A percentile compares a stretch with the other conserved stretches of the same genome.
Evolutionary conservation across 2,329 filamentous ascomycete species (phyloP).

Genomic region (Sphaerulina musiva): DNA sequence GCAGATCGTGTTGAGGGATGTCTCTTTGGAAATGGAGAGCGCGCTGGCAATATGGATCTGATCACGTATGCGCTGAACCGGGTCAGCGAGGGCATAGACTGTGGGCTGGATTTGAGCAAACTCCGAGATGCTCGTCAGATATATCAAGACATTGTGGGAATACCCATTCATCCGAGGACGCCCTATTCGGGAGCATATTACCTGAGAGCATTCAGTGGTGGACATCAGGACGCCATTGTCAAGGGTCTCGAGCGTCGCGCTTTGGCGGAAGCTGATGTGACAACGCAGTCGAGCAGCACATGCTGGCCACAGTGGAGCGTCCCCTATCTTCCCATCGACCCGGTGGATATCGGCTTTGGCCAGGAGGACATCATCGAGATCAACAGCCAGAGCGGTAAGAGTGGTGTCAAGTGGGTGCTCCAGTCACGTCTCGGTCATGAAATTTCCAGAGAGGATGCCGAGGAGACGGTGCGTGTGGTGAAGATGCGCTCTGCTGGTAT

Average conservation of each 20-base stretch:
- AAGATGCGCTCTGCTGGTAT: too few relatives aligned
- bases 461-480: too few relatives aligned
- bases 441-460: neutral
- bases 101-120: slow-evolving; percentile 84
- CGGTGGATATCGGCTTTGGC: neutral
- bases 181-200: slow-evolving; percentile 88
- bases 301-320: neutral
- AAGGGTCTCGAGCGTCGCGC: slow-evolving; percentile 61
- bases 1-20: slow-evolving; percentile 91
- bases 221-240: slow-evolving; percentile 93
- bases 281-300: too few relatives aligned
- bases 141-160: slow-evolving; percentile 89
- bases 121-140: slow-evolving; percentile 77
- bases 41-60: slow-evolving; percentile 91
- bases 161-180: slow-evolving; percentile 79
- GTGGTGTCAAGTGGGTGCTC: neutral
- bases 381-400: slow-evolving; percentile 6
- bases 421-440: neutral
- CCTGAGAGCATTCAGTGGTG: slow-evolving; percentile 86
- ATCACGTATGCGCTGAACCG: slow-evolving; percentile 89
- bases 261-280: too few relatives aligned
- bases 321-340: slow-evolving; percentile 2
- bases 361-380: neutral
- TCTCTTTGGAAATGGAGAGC: slow-evolving; percentile 88
- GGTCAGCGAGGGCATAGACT: slow-evolving; percentile 85